These are phyloP conservation scores for Starmerella sp. DNA, from an alignment of 805 yeast genomes.

Conservation along the genomic window DNA sequence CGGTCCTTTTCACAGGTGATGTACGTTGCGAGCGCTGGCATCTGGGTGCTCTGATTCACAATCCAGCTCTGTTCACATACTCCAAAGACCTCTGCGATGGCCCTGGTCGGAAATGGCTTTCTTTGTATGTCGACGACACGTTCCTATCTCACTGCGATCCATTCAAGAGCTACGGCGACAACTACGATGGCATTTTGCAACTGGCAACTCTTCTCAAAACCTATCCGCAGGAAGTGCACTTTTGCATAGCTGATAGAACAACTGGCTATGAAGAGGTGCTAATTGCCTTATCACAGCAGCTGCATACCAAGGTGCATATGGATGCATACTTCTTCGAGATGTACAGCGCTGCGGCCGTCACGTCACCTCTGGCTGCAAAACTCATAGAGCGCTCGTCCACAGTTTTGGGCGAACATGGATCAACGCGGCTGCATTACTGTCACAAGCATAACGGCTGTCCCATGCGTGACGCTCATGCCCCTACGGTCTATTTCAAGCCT, in stretches of 20 bases:
- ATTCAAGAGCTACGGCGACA: constrained; percentile 35
- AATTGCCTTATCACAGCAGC: constrained; percentile 30
- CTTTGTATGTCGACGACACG: constrained; percentile 46
- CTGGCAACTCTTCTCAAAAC: constrained; percentile 29
- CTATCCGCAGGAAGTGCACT: constrained; percentile 37
- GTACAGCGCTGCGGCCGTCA: constrained; percentile 21
- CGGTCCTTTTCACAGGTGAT: constrained; percentile 48
- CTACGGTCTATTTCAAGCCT: constrained; percentile 19
- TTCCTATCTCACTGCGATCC: constrained; percentile 42
- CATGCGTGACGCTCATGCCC: constrained; percentile 10
- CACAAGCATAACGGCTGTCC: constrained; percentile 12
- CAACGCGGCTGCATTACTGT: constrained; percentile 16
- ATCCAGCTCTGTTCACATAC: constrained; percentile 37
- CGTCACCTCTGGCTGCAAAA: constrained; percentile 17
- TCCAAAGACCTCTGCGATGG: constrained; percentile 10
- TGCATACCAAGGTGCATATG: constrained; percentile 28
- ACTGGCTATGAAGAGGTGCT: constrained; percentile 48
- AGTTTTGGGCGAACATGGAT: constrained; percentile 7
- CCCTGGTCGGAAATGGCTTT: constrained; percentile 27
- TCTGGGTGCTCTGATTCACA: constrained; percentile 31
- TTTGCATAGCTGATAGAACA: constrained; percentile 33
- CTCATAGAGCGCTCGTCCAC: constrained; percentile 17
- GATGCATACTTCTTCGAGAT: constrained; percentile 24
- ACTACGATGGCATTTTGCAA: constrained; percentile 34
- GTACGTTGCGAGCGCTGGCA: constrained; percentile 47